phyloP scores from a whole-genome alignment of 2,329 filamentous ascomycete genomes.

The Uncinocarpus reesii region DNA sequence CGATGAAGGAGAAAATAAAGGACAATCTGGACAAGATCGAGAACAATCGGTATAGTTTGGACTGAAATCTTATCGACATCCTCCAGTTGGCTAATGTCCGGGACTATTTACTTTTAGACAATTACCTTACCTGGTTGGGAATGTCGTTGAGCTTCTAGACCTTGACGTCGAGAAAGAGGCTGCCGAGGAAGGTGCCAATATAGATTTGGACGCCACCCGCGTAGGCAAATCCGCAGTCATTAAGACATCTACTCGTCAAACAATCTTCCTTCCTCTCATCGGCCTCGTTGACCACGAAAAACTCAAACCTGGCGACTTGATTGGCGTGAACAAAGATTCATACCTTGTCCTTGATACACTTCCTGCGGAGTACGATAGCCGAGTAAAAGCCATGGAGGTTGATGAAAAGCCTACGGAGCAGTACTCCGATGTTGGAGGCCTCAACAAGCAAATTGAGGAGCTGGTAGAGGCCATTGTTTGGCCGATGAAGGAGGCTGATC shows the following conservation, averaged over 20 bases:
- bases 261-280: conserved; percentile 95
- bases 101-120: conserved; percentile 50
- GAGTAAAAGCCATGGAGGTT: conserved; percentile 99
- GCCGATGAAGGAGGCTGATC: conserved; percentile 99
- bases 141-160: conserved; percentile 93
- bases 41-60: conserved; percentile 84
- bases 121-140: conserved; percentile 94
- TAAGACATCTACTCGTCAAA: conserved; percentile 97
- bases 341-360: conserved; percentile 95
- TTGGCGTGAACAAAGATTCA: conserved; percentile 98
- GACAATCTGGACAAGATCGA: conserved; percentile 98
- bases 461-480: conserved; percentile 96
- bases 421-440: conserved; percentile 91
- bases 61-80: no score
- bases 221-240: conserved; percentile 98
- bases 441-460: conserved; percentile 99
- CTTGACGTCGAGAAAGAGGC: conserved; percentile 94
- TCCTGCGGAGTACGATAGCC: conserved; percentile 94
- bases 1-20: conserved; percentile 98
- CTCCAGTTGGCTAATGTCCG: background rate
- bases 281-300: conserved; percentile 92
- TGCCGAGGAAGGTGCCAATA: conserved; percentile 94
- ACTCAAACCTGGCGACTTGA: conserved; percentile 89
- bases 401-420: conserved; percentile 99
- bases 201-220: conserved; percentile 90